Evolutionary conservation across 2,329 filamentous ascomycete genomes (phyloP).

Genomic region (Neofusicoccum laricinum): DNA sequence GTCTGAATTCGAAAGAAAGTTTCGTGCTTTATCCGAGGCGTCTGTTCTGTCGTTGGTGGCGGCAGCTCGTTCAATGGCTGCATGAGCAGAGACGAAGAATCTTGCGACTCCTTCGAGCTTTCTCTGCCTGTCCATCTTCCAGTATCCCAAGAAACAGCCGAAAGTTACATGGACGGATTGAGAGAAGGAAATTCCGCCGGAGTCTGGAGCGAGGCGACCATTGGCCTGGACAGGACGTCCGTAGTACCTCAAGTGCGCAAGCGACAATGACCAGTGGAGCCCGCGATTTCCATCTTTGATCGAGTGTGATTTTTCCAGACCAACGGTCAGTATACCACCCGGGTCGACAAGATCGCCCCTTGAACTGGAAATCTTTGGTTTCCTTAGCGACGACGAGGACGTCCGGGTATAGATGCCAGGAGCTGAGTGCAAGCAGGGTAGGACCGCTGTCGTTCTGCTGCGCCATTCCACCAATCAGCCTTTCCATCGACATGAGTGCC

Average conservation of each 20-base stretch:
- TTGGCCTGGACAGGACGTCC: constrained; percentile 2
- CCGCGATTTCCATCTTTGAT: not conserved
- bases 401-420: constrained; percentile 22
- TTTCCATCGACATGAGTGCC: constrained; percentile 19
- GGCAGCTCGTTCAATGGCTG: not conserved
- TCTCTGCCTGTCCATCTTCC: not conserved
- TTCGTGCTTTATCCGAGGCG: not conserved
- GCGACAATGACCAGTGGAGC: constrained; percentile 18
- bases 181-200: not conserved
- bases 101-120: no score
- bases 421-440: constrained; percentile 15
- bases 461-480: constrained; percentile 17
- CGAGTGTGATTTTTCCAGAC: not conserved
- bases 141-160: not conserved
- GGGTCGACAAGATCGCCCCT: not conserved
- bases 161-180: not conserved
- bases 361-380: not conserved
- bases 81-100: not conserved
- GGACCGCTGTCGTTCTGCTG: constrained; percentile 11
- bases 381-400: constrained; percentile 4
- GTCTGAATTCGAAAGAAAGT: not conserved
- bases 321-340: constrained; percentile 10
- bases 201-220: not conserved
- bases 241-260: constrained; percentile 17
- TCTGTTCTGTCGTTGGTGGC: not conserved